A percentile compares a stretch with the other conserved stretches of the same genome.
Evolutionary conservation across 1,139 yeast species (phyloP).

Genomic region (Lodderomyces beijingensis): DNA sequence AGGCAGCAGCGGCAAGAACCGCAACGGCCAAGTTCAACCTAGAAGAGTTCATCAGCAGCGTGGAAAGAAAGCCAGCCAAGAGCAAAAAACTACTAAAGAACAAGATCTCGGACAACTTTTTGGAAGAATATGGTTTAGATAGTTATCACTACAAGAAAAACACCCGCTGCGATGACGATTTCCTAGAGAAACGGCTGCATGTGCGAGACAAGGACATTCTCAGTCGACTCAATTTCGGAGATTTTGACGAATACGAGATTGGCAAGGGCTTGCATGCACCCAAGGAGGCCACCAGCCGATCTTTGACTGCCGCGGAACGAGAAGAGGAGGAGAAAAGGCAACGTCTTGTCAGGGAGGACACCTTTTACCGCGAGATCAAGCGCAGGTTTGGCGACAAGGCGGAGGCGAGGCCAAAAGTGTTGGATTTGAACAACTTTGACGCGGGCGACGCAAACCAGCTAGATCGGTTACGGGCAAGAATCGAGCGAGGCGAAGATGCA

Average conservation of each 20-base stretch:
- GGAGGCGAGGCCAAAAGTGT: slow-evolving; percentile 18
- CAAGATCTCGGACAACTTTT: slow-evolving; percentile 30
- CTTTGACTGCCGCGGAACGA: slow-evolving; percentile 26
- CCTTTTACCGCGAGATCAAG: slow-evolving; percentile 28
- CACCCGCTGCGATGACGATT: too few relatives aligned
- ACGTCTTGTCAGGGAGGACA: slow-evolving; percentile 23
- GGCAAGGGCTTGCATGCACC: slow-evolving; percentile 22
- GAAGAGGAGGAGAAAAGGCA: slow-evolving; percentile 22
- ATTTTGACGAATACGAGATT: slow-evolving; percentile 34
- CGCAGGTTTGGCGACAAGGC: slow-evolving; percentile 19
- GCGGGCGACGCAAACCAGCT: slow-evolving; percentile 22
- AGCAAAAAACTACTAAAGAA: slow-evolving; percentile 29
- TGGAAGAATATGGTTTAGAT: slow-evolving; percentile 39
- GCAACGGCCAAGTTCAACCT: slow-evolving; percentile 14
- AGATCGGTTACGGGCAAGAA: slow-evolving; percentile 23
- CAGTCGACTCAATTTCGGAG: slow-evolving; percentile 12
- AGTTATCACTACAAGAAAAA: slow-evolving; percentile 25
- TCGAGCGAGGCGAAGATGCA: slow-evolving; percentile 13
- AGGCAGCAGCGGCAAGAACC: slow-evolving; percentile 4
- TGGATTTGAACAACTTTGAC: slow-evolving; percentile 37
- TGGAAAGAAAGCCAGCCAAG: slow-evolving; percentile 18
- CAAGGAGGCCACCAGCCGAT: slow-evolving; percentile 12
- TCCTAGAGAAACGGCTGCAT: slow-evolving; percentile 17
- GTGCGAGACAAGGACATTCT: neutral
- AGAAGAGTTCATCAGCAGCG: slow-evolving; percentile 24